A percentile compares a stretch with the other conserved stretches of the same genome.
phyloP scores from a whole-genome alignment of 78 protist genomes.

The Guillardia theta region DNA sequence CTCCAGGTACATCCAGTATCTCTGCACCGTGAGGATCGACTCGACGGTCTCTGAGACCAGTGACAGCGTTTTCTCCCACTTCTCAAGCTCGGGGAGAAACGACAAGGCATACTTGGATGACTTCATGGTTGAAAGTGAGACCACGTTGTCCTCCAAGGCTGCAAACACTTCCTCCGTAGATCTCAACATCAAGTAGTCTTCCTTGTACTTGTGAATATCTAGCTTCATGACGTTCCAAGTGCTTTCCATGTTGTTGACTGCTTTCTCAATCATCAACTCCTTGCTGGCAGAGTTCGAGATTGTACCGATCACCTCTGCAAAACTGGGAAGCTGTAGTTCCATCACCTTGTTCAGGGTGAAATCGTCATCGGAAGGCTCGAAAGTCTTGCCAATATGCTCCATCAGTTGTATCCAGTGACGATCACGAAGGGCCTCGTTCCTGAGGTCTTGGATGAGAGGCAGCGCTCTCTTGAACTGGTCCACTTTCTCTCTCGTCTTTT shows the following conservation, averaged over 20 bases:
- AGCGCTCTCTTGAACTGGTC: slow-evolving; percentile 58
- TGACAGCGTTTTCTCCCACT: slow-evolving; percentile 76
- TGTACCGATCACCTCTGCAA: slow-evolving; percentile 51
- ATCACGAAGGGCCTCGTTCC: slow-evolving; percentile 64
- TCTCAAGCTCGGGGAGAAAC: slow-evolving; percentile 66
- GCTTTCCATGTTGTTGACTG: slow-evolving; percentile 44
- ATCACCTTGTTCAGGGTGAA: slow-evolving; percentile 69
- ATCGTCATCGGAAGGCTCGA: slow-evolving; percentile 53
- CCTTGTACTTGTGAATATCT: slow-evolving; percentile 52
- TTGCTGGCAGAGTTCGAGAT: slow-evolving; percentile 67
- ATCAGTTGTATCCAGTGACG: slow-evolving; percentile 81
- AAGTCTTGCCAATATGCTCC: slow-evolving; percentile 53
- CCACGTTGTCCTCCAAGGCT: slow-evolving; percentile 70
- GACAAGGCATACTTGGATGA: slow-evolving; percentile 61
- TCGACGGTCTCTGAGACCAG: slow-evolving; percentile 76
- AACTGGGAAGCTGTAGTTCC: slow-evolving; percentile 63
- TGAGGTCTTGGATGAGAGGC: slow-evolving; percentile 70
- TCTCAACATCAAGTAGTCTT: slow-evolving; percentile 47
- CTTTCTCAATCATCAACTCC: slow-evolving; percentile 53
- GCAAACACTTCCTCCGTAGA: slow-evolving; percentile 57
- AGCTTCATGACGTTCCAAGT: slow-evolving; percentile 71
- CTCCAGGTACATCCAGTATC: slow-evolving; percentile 83
- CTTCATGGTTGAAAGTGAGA: slow-evolving; percentile 72
- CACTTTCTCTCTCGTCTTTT: slow-evolving; percentile 37
- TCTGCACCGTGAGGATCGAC: slow-evolving; percentile 61